Percentiles rank a stretch among this genome's conserved stretches.
Conservation (phyloP, 1,284 basidiomycete genomes). For the Cryptococcus sp. region DNA sequence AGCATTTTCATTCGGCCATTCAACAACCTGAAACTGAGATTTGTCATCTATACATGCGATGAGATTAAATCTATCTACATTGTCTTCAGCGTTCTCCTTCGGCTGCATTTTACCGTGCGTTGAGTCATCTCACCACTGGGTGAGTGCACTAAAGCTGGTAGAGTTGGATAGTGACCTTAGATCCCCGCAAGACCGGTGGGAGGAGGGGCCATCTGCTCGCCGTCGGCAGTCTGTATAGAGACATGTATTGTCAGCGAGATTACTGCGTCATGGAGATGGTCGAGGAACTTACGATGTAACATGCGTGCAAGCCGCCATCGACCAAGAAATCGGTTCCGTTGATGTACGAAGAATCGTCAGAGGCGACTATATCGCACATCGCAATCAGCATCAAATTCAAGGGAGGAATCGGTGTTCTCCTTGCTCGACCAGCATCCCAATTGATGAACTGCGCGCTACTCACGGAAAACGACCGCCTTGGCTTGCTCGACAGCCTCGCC, state of each 20-base stretch:
- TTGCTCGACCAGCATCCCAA: too few relatives aligned
- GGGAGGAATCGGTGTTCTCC: not conserved
- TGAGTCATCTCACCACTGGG: too few relatives aligned
- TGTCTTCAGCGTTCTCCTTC: too few relatives aligned
- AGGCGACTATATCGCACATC: slow-evolving; percentile 46
- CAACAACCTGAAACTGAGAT: too few relatives aligned
- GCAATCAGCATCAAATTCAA: not conserved
- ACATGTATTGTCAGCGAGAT: not conserved
- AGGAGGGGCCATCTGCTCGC: not conserved
- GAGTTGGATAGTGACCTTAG: too few relatives aligned
- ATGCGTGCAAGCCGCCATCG: slow-evolving; percentile 84
- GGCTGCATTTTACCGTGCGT: too few relatives aligned
- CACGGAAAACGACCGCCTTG: slow-evolving; percentile 84
- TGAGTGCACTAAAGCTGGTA: too few relatives aligned
- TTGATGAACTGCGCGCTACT: slow-evolving; percentile 47
- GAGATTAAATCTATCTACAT: too few relatives aligned
- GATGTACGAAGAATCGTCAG: slow-evolving; percentile 56
- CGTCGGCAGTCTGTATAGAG: not conserved
- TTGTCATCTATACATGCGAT: too few relatives aligned
- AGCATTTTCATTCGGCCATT: too few relatives aligned
- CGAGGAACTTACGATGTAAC: slow-evolving; percentile 66
- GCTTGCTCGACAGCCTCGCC: slow-evolving; percentile 95
- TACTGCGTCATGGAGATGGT: not conserved
- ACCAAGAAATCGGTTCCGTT: slow-evolving; percentile 91
- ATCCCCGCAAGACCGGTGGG: not conserved